A percentile compares a stretch with the other conserved stretches of the same genome.
Evolutionary conservation across 768 basidiomycete species (phyloP).

Genomic region (Rhizopogon salebrosus): DNA sequence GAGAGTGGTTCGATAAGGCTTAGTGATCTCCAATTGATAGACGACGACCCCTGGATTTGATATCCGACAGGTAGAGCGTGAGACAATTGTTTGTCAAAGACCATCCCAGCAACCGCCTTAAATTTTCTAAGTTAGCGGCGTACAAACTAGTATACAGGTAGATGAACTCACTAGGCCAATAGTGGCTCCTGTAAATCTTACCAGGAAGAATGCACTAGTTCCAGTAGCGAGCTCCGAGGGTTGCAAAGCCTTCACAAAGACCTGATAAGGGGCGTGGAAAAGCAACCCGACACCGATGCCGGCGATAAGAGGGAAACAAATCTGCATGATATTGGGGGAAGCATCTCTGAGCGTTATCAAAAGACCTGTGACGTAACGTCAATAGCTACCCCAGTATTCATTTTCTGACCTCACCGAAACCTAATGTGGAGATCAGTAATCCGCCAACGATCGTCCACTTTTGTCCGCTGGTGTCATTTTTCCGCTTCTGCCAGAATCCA

Average conservation of each 20-base stretch:
- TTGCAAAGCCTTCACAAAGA: constrained; percentile 63
- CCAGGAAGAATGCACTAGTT: constrained; percentile 84
- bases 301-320: constrained; percentile 60
- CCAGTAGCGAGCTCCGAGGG: constrained; percentile 68
- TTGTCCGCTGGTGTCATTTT: constrained; percentile 55
- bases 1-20: constrained; percentile 40
- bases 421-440: constrained; percentile 58
- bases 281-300: constrained; percentile 80
- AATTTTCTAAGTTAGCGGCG: not conserved
- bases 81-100: constrained; percentile 55
- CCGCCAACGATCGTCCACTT: constrained; percentile 61
- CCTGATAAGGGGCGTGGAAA: constrained; percentile 82
- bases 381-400: not conserved
- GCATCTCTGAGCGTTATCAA: constrained; percentile 56
- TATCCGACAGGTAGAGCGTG: constrained; percentile 45
- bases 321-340: constrained; percentile 40
- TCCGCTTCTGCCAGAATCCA: constrained; percentile 55
- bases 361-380: constrained; percentile 44
- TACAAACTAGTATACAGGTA: not conserved
- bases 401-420: constrained; percentile 57
- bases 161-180: constrained; percentile 60
- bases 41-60: constrained; percentile 34
- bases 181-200: constrained; percentile 83
- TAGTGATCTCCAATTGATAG: constrained; percentile 51
- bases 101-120: constrained; percentile 72